Percentiles rank a stretch among this genome's conserved stretches.
These are phyloP conservation scores for Tricholoma furcatifolium DNA, from an alignment of 768 basidiomycete species.

Conservation along the genomic window DNA sequence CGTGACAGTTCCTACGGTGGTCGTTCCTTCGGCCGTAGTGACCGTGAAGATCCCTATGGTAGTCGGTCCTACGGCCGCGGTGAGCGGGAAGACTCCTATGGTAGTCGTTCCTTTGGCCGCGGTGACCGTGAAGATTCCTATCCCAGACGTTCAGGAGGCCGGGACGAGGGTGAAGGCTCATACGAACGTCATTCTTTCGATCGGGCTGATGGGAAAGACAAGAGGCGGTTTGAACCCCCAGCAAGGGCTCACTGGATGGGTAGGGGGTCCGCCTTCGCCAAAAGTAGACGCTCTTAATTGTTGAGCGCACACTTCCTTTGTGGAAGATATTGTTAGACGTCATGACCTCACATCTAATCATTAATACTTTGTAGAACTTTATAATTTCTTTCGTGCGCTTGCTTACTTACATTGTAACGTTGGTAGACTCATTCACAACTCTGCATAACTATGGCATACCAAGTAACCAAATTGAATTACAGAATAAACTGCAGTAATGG, in stretches of 20 bases:
- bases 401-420: not conserved
- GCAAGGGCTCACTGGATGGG: no score
- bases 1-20: not conserved
- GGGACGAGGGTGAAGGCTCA: not conserved
- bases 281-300: no score
- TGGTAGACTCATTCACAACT: constrained; percentile 1
- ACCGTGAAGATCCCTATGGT: not conserved
- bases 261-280: no score
- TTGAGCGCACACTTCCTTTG: no score
- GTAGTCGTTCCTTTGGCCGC: not conserved
- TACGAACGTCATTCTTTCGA: not conserved
- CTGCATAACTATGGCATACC: no score
- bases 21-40: not conserved
- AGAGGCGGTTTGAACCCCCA: not conserved
- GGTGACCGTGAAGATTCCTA: not conserved
- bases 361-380: constrained; percentile 7
- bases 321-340: not conserved
- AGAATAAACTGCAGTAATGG: not conserved
- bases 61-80: no score
- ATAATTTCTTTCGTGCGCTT: constrained; percentile 5
- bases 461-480: not conserved
- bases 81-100: not conserved
- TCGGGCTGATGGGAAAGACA: not conserved
- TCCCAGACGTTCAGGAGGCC: not conserved
- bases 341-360: not conserved